phyloP scores from a whole-genome alignment of 805 yeast genomes.

The Yarrowia divulgata region DNA sequence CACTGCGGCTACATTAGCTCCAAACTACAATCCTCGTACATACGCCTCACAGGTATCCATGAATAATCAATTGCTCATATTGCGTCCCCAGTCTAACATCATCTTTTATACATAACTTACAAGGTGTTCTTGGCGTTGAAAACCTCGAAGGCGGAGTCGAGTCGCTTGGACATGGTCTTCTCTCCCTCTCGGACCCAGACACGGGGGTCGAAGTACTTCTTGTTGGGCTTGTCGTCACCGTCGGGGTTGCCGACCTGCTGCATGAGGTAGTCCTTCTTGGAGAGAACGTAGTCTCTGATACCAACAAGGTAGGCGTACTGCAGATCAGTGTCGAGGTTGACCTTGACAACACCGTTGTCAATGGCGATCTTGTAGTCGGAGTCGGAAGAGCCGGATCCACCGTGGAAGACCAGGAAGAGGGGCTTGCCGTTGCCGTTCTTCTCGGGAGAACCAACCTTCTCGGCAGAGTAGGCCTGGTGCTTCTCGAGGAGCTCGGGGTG shows the following conservation, averaged over 20 bases:
- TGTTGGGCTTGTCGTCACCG: slow-evolving; percentile 98
- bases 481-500: slow-evolving; percentile 93
- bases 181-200: slow-evolving; percentile 99
- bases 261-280: slow-evolving; percentile 92
- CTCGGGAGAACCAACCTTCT: slow-evolving; percentile 60
- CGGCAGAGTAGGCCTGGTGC: slow-evolving; percentile 88
- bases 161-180: slow-evolving; percentile 93
- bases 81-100: slow-evolving; percentile 36
- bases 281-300: slow-evolving; percentile 95
- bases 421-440: slow-evolving; percentile 60
- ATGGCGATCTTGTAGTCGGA: slow-evolving; percentile 91
- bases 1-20: too few species aligned
- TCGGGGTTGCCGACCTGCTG: slow-evolving; percentile 98
- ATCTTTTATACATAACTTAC: slow-evolving; percentile 42
- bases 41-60: background rate
- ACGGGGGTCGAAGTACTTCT: slow-evolving; percentile 99
- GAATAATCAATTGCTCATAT: slow-evolving; percentile 37
- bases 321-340: slow-evolving; percentile 98
- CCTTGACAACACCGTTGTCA: slow-evolving; percentile 95
- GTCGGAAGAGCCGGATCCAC: slow-evolving; percentile 98
- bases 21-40: background rate
- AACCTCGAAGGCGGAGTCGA: slow-evolving; percentile 78
- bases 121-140: slow-evolving; percentile 62
- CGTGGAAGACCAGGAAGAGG: slow-evolving; percentile 98
- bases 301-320: slow-evolving; percentile 97